Evolutionary conservation across 257 asterid genomes (phyloP).

Genomic region (Plantago ovata): DNA sequence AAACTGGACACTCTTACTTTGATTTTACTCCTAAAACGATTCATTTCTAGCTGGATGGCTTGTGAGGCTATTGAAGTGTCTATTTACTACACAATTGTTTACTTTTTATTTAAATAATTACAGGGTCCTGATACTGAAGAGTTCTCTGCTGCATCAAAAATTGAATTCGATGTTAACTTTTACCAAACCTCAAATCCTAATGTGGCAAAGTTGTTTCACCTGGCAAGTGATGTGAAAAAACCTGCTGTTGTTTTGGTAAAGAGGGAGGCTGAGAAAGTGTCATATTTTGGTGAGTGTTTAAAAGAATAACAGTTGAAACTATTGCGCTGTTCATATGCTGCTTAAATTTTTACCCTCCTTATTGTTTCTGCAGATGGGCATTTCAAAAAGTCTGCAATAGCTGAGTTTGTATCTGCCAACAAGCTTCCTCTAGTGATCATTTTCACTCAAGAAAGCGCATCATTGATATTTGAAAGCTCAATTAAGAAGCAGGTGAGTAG

Average conservation of each 20-base stretch:
- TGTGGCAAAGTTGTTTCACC: constrained; percentile 77
- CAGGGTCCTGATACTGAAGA: constrained; percentile 80
- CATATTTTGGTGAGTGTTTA: constrained; percentile 57
- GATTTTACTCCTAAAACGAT: no score
- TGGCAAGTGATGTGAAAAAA: constrained; percentile 65
- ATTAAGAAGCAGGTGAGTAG: constrained; percentile 74
- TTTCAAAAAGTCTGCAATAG: constrained; percentile 55
- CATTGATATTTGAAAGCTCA: constrained; percentile 69
- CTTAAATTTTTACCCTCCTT: constrained; percentile 10
- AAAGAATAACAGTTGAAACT: constrained; percentile 8
- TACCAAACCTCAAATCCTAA: constrained; percentile 73
- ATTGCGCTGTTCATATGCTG: constrained; percentile 14
- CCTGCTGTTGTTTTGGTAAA: constrained; percentile 86
- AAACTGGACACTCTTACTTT: no score
- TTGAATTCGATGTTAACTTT: constrained; percentile 76
- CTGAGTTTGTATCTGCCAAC: constrained; percentile 75
- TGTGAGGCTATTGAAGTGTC: no score
- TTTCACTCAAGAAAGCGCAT: constrained; percentile 71
- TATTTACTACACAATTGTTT: not conserved
- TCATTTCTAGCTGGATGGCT: no score
- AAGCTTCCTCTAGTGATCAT: constrained; percentile 84
- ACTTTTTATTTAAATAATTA: constrained; percentile 17
- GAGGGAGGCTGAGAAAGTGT: constrained; percentile 77
- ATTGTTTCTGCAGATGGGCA: constrained; percentile 55
- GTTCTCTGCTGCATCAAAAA: constrained; percentile 73